A percentile compares a stretch with the other conserved stretches of the same genome.
Conservation (phyloP, 108 stramenopile species). For the Poteriospumella lacustris region DNA sequence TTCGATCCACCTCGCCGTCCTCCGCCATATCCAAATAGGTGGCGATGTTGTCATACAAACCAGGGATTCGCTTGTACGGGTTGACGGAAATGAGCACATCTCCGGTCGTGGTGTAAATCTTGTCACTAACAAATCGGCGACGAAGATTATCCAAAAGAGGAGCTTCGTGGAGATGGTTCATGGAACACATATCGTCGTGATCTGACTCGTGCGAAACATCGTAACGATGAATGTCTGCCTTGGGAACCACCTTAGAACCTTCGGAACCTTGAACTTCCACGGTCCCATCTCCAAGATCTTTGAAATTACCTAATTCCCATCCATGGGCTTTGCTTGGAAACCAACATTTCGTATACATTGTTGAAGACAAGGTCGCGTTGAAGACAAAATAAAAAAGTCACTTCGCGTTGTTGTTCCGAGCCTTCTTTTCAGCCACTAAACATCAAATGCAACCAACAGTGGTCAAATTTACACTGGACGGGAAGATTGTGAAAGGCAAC, state of each 20-base stretch:
- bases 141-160: slow-evolving; percentile 56
- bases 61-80: slow-evolving; percentile 73
- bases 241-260: neutral
- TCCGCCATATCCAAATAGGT: neutral
- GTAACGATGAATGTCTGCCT: slow-evolving; percentile 22
- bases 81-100: slow-evolving; percentile 98
- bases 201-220: slow-evolving; percentile 54
- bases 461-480: no score
- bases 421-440: no score
- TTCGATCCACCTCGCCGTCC: neutral
- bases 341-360: neutral
- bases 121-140: slow-evolving; percentile 48
- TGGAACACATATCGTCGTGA: slow-evolving; percentile 50
- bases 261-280: neutral
- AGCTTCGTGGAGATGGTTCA: slow-evolving; percentile 63
- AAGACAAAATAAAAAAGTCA: no score
- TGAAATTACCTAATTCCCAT: neutral
- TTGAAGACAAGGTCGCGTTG: no score
- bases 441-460: no score
- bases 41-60: slow-evolving; percentile 45
- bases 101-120: slow-evolving; percentile 97
- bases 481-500: no score
- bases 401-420: no score
- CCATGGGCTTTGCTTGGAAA: neutral
- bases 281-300: neutral